phyloP scores from a whole-genome alignment of 108 stramenopile species.

The Fragilariopsis cylindrus region DNA sequence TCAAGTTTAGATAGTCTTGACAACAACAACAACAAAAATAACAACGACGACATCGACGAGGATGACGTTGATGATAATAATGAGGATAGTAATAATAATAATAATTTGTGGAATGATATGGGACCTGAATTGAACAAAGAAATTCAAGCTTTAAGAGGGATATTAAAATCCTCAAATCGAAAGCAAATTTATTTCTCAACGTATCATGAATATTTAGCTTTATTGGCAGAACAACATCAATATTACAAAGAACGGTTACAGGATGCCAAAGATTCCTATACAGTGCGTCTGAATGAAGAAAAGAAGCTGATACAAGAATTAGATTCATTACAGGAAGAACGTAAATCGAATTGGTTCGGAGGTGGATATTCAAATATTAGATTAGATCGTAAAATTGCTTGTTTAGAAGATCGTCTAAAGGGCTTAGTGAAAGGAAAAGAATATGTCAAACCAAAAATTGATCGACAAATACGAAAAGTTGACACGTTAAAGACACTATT shows the following conservation, averaged over 20 bases:
- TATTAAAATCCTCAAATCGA: conserved; percentile 30
- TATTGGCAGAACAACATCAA: conserved; percentile 55
- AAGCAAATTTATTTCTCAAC: conserved; percentile 44
- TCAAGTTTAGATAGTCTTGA: conserved; percentile 27
- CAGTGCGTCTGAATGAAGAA: neutral
- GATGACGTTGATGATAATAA: neutral
- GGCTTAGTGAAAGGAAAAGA: neutral
- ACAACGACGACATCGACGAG: neutral
- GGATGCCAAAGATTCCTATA: conserved; percentile 29
- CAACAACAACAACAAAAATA: neutral
- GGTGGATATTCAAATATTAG: neutral
- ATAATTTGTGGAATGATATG: conserved; percentile 18
- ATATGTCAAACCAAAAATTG: conserved; percentile 42
- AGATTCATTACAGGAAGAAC: neutral
- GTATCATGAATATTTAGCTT: conserved; percentile 52
- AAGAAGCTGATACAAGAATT: conserved; percentile 1
- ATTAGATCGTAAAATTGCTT: neutral
- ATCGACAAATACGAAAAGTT: conserved; percentile 38
- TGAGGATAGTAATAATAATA: too few species aligned
- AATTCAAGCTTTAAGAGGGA: conserved; percentile 35
- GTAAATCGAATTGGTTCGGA: conserved; percentile 2
- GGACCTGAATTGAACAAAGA: conserved; percentile 31
- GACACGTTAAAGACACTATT: conserved; percentile 29
- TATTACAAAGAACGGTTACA: conserved; percentile 52
- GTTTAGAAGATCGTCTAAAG: neutral